Evolutionary conservation across 2,329 filamentous ascomycete genomes (phyloP), one percentile per base, ranked within the genome.

Genomic region (Geosmithia morbida): DNA sequence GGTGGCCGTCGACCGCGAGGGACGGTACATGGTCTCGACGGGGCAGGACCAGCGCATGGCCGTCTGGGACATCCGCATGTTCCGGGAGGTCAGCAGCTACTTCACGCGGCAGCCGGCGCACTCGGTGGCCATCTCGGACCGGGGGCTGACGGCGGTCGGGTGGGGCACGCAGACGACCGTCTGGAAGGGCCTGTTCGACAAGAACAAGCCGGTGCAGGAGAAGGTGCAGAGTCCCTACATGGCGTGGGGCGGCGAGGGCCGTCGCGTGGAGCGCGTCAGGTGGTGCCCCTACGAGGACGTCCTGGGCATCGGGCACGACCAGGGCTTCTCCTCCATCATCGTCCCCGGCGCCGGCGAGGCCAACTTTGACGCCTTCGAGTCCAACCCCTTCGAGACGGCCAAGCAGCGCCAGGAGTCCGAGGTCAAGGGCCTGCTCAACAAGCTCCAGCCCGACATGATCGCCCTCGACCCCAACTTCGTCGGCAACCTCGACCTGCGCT

Each of bases 271-370:
- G 64, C 79, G 84, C 41, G 78, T 95, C 2, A 75, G 77, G 51
- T 98, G 90, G 86, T 98, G 92, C 60, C 92, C 92, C 0, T 95
- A 85, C 52, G 92, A 98, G 62, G 92, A 98, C 69, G 71, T 96
- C 1, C 76, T 98, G 2, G 92, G 90, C 14, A 75, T 95, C 20
- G 77, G 83, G 2, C 90, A 97, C 67, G 76, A 85, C 59, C 71
- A 81, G 50, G 92, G 92, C 14, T 97, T 97, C 68, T 85, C 84
- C 16, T 92, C 84, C 48, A 79, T 96, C 59, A 79, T 98, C 55
- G 80, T 97, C 2, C 92, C 92, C 7, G 92, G 92, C 44, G 85
- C 90, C n/a, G 92, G 92, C 51, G 92, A 98, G 64, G 81, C 92
- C 61, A 97, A 97, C 74, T 96, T 86, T 61, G 92, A 98, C 63